These are phyloP conservation scores for Fusarium chaquense DNA, from an alignment of 2,329 filamentous ascomycete genomes.

Conservation along the genomic window DNA sequence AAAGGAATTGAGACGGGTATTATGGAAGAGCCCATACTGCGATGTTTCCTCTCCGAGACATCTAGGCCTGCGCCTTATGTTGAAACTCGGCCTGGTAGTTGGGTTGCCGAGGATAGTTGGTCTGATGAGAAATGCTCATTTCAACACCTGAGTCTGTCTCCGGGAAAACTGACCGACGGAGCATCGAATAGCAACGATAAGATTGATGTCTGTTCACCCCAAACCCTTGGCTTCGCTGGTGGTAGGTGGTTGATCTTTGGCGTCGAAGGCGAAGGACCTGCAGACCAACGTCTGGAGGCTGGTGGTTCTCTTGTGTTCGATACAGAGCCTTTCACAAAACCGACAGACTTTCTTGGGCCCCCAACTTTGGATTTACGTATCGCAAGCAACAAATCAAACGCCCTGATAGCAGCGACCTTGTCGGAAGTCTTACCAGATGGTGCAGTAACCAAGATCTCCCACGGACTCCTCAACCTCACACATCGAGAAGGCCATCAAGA, in stretches of 20 bases:
- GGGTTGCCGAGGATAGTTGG: slow-evolving; percentile 9
- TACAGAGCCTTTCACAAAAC: background rate
- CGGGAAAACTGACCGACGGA: background rate
- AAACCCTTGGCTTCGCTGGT: slow-evolving; percentile 3
- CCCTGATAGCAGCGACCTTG: slow-evolving; percentile 1
- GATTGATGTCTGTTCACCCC: slow-evolving; percentile 2
- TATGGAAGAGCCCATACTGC: slow-evolving; percentile 13
- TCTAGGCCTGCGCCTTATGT: background rate
- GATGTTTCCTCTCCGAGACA: background rate
- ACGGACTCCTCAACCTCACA: slow-evolving; percentile 10
- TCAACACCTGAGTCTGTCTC: background rate
- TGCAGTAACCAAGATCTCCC: slow-evolving; percentile 1
- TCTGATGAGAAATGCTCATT: background rate
- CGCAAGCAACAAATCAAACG: background rate
- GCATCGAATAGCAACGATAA: background rate
- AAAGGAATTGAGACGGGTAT: slow-evolving; percentile 8
- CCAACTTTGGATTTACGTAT: background rate
- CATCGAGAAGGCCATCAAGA: slow-evolving; percentile 5
- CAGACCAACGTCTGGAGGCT: slow-evolving; percentile 9
- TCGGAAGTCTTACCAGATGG: slow-evolving; percentile 6
- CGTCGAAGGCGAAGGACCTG: slow-evolving; percentile 1
- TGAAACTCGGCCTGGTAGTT: background rate
- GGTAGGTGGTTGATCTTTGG: slow-evolving; percentile 17
- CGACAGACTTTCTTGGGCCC: background rate
- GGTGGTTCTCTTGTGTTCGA: slow-evolving; percentile 7